Conservation (phyloP, 495 filamentous ascomycete genomes). For the Penicillium maclennaniae region DNA sequence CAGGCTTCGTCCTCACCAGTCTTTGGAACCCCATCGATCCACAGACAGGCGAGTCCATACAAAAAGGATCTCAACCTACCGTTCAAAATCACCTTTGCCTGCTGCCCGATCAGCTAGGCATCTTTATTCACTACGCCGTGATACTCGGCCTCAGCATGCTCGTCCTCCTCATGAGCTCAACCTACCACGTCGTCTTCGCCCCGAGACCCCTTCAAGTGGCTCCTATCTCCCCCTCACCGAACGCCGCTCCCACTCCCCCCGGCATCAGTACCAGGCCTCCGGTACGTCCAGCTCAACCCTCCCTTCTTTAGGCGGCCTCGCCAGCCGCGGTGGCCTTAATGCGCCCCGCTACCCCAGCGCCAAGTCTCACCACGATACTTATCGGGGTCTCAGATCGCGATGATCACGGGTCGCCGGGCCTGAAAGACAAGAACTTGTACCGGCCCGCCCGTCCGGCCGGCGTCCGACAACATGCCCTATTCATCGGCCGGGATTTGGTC, state of each 20-base stretch:
- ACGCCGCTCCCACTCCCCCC: constrained; percentile 15
- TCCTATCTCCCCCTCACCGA: constrained; percentile 40
- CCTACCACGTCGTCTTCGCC: constrained; percentile 41
- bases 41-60: constrained; percentile 52
- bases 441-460: constrained; percentile 10
- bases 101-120: constrained; percentile 78
- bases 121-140: constrained; percentile 72
- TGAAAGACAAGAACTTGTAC: constrained; percentile 23
- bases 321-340: constrained; percentile 30
- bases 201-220: constrained; percentile 13
- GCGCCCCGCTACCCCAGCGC: constrained; percentile 23
- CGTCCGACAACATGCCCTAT: constrained; percentile 5
- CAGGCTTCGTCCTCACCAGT: constrained; percentile 83
- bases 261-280: constrained; percentile 29
- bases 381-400: constrained; percentile 27
- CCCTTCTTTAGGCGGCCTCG: constrained; percentile 27
- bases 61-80: constrained; percentile 45
- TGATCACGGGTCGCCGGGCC: constrained; percentile 14
- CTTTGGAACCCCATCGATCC: constrained; percentile 85
- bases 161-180: constrained; percentile 57
- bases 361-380: constrained; percentile 22
- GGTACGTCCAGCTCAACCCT: constrained; percentile 39
- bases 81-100: constrained; percentile 87
- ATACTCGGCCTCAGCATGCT: constrained; percentile 58
- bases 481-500: constrained; percentile 24